Evolutionary conservation across 2,329 filamentous ascomycete species (phyloP).

Genomic region (Colletotrichum aenigma): DNA sequence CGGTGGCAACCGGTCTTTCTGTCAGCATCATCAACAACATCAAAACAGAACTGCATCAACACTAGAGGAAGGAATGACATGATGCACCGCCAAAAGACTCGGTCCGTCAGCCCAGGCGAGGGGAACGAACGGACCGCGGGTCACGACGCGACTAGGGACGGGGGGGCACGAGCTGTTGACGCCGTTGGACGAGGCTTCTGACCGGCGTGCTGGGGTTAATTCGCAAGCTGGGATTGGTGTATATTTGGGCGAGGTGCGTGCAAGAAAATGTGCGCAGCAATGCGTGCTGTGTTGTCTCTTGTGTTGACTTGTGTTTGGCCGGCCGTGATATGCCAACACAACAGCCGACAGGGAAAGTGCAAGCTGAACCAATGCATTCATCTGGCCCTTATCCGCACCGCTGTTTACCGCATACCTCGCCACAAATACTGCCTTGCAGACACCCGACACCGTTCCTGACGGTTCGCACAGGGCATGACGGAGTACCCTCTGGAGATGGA

Average conservation of each 20-base stretch:
- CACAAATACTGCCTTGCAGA: neutral
- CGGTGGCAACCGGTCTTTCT: neutral
- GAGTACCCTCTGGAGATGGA: slow-evolving; percentile 2
- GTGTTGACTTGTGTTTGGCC: slow-evolving; percentile 8
- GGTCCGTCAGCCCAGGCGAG: neutral
- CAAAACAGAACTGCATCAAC: neutral
- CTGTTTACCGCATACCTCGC: neutral
- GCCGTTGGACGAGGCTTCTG: slow-evolving; percentile 4
- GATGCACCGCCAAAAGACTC: neutral
- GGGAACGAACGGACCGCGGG: neutral
- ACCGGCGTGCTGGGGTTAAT: neutral
- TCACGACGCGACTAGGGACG: neutral
- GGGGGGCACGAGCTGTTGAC: neutral
- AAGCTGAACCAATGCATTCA: slow-evolving; percentile 2
- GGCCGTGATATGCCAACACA: slow-evolving; percentile 14
- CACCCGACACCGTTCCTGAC: slow-evolving; percentile 7
- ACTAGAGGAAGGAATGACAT: neutral
- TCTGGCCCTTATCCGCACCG: neutral
- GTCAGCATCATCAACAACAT: neutral
- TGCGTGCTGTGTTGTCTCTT: slow-evolving; percentile 1
- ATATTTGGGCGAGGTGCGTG: slow-evolving; percentile 8
- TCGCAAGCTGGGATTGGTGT: slow-evolving; percentile 3
- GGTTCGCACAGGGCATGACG: slow-evolving; percentile 12
- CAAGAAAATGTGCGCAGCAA: slow-evolving; percentile 9
- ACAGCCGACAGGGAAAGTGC: neutral